phyloP scores from a whole-genome alignment of 2,329 filamentous ascomycete genomes.

The Pseudopyricularia cyperi region DNA sequence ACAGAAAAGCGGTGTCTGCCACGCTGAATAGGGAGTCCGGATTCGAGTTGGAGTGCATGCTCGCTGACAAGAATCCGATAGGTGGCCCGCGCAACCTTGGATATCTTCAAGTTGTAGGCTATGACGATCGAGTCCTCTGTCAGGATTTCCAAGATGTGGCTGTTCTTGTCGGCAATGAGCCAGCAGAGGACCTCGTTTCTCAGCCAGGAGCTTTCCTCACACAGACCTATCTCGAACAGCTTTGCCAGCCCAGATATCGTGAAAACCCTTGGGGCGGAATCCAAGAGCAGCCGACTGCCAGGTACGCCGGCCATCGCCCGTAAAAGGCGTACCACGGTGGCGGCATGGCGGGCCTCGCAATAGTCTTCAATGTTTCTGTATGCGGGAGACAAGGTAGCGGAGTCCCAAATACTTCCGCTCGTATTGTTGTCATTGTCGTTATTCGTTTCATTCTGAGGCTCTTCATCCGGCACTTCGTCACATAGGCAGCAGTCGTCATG shows the following conservation, averaged over 20 bases:
- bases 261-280: slow-evolving; percentile 55
- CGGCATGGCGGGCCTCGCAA: slow-evolving; percentile 48
- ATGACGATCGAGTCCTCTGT: slow-evolving; percentile 49
- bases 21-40: slow-evolving; percentile 10
- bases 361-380: slow-evolving; percentile 38
- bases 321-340: slow-evolving; percentile 49
- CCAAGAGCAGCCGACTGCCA: slow-evolving; percentile 37
- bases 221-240: slow-evolving; percentile 35
- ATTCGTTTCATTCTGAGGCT: background rate
- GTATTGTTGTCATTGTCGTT: background rate
- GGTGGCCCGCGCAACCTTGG: slow-evolving; percentile 28
- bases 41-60: slow-evolving; percentile 34
- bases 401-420: background rate
- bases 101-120: slow-evolving; percentile 31
- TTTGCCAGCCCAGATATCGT: slow-evolving; percentile 51
- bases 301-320: slow-evolving; percentile 33
- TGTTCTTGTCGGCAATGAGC: slow-evolving; percentile 42
- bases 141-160: slow-evolving; percentile 47
- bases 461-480: background rate
- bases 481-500: slow-evolving; percentile 25
- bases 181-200: slow-evolving; percentile 41
- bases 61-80: slow-evolving; percentile 53
- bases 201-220: slow-evolving; percentile 21
- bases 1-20: slow-evolving; percentile 6
- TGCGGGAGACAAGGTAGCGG: background rate